Conservation (phyloP, 495 filamentous ascomycete genomes). For the Chaetomidium leptoderma region DNA sequence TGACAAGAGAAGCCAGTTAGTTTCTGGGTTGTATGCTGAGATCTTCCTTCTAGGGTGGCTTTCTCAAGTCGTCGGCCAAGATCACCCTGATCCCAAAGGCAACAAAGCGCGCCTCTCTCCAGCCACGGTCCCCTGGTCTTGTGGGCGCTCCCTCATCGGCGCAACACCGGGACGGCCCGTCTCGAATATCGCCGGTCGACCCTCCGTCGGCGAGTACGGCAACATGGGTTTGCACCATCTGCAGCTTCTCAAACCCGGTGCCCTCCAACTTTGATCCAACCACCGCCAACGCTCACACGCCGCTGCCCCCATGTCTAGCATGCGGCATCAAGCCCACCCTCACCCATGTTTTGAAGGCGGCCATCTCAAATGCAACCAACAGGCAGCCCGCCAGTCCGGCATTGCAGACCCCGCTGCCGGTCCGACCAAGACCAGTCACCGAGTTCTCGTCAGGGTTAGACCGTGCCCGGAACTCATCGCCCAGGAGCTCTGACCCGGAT, state of each 20-base stretch:
- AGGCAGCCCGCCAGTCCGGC: slow-evolving; percentile 37
- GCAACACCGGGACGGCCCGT: slow-evolving; percentile 47
- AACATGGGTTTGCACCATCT: slow-evolving; percentile 98
- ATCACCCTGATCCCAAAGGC: slow-evolving; percentile 80
- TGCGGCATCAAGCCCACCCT: slow-evolving; percentile 92
- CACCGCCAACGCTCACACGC: slow-evolving; percentile 66
- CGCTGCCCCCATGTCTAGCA: slow-evolving; percentile 79
- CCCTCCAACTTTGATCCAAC: slow-evolving; percentile 87
- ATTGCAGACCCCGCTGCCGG: slow-evolving; percentile 30
- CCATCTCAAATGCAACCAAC: slow-evolving; percentile 63
- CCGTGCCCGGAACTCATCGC: not conserved
- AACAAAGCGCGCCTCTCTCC: slow-evolving; percentile 52
- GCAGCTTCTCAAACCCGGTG: slow-evolving; percentile 92
- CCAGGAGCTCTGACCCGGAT: slow-evolving; percentile 29
- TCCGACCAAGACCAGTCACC: slow-evolving; percentile 24
- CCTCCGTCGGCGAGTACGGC: slow-evolving; percentile 53
- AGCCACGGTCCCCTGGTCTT: slow-evolving; percentile 39
- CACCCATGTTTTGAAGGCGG: slow-evolving; percentile 74
- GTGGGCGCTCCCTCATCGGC: slow-evolving; percentile 41
- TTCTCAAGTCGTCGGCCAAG: slow-evolving; percentile 92
- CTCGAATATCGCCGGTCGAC: slow-evolving; percentile 46
- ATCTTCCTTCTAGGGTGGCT: slow-evolving; percentile 64
- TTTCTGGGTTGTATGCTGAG: slow-evolving; percentile 9
- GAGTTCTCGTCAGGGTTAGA: slow-evolving; percentile 6
- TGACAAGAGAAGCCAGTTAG: not conserved